A percentile compares a stretch with the other conserved stretches of the same genome.
Conservation (phyloP, 2,329 filamentous ascomycete genomes). For the Pseudogymnoascus sp. region DNA sequence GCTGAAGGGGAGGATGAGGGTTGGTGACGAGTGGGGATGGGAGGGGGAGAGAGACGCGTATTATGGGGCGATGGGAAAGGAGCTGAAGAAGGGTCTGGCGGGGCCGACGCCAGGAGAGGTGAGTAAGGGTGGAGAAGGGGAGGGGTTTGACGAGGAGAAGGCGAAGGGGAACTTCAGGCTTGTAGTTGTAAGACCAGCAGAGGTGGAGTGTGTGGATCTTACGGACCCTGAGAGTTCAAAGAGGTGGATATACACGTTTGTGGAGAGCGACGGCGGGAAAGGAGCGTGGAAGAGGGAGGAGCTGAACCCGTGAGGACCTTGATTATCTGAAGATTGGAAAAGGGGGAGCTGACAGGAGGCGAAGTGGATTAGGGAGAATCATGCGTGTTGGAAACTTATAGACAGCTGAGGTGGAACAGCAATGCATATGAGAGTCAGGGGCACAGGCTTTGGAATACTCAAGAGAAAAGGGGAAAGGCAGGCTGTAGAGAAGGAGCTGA, state of each 20-base stretch:
- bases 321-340: constrained; percentile 3
- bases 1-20: constrained; percentile 61
- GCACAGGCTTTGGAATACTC: background rate
- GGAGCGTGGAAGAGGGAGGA: constrained; percentile 45
- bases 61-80: background rate
- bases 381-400: background rate
- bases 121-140: constrained; percentile 23
- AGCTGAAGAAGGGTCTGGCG: constrained; percentile 62
- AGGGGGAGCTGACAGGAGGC: constrained; percentile 1
- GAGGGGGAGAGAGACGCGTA: constrained; percentile 27
- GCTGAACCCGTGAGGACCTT: constrained; percentile 25
- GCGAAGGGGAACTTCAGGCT: constrained; percentile 66
- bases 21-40: constrained; percentile 26
- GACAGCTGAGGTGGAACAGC: background rate
- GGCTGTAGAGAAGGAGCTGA: background rate
- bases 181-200: constrained; percentile 72
- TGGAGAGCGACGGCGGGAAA: constrained; percentile 42
- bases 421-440: background rate
- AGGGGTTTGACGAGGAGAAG: constrained; percentile 46
- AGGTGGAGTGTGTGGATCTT: constrained; percentile 58
- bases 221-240: constrained; percentile 46
- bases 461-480: background rate
- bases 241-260: constrained; percentile 52
- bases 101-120: constrained; percentile 56
- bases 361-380: background rate